Conservation (phyloP, 495 filamentous ascomycete genomes). For the Penicillium simplicissimum region DNA sequence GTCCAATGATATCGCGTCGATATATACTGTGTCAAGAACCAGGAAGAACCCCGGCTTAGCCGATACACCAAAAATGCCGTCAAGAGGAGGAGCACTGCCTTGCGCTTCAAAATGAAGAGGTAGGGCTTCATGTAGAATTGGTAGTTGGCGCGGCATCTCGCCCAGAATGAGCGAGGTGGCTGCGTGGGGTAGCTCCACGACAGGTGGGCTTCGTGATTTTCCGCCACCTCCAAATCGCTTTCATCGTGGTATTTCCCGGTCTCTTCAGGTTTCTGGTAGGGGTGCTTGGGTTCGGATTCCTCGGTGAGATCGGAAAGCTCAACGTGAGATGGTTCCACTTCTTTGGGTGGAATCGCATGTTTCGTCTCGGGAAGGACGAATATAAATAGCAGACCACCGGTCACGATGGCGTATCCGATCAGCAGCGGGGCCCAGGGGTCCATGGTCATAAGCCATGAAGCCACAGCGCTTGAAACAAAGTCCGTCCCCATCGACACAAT, state of each 20-base stretch:
- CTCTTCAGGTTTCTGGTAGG: constrained; percentile 16
- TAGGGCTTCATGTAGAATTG: constrained; percentile 38
- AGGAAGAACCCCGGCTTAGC: constrained; percentile 50
- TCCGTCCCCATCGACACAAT: constrained; percentile 52
- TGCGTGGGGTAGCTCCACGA: constrained; percentile 28
- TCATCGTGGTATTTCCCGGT: constrained; percentile 19
- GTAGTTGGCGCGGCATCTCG: constrained; percentile 18
- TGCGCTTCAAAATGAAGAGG: constrained; percentile 47
- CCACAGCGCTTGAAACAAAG: constrained; percentile 53
- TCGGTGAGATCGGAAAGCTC: constrained; percentile 39
- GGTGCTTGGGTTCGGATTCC: constrained; percentile 15
- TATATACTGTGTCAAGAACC: constrained; percentile 58
- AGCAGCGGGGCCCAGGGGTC: constrained; percentile 58
- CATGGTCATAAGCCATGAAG: constrained; percentile 56
- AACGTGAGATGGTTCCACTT: constrained; percentile 18
- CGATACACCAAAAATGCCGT: constrained; percentile 54
- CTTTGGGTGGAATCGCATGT: constrained; percentile 25
- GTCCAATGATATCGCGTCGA: constrained; percentile 58
- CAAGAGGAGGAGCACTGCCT: constrained; percentile 48
- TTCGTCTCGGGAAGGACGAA: constrained; percentile 58
- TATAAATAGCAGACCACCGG: constrained; percentile 41
- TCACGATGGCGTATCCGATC: constrained; percentile 42
- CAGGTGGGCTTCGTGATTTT: constrained; percentile 15
- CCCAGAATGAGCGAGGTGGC: constrained; percentile 18
- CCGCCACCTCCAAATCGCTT: constrained; percentile 20